A percentile compares a stretch with the other conserved stretches of the same genome.
These are phyloP conservation scores for Phalaenopsis aphrodite DNA, from an alignment of 106 monocot species.

Conservation along the genomic window DNA sequence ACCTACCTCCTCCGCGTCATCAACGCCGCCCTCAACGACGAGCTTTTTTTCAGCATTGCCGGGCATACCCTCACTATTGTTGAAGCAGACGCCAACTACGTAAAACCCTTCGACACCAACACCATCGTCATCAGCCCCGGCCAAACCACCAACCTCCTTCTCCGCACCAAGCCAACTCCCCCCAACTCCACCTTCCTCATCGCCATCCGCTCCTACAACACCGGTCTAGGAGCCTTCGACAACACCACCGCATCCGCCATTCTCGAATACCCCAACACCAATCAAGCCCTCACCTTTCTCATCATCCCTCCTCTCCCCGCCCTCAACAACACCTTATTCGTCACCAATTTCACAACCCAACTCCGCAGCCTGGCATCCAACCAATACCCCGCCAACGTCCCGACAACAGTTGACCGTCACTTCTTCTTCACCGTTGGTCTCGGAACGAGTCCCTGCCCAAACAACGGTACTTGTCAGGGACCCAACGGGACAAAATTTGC, in stretches of 20 bases:
- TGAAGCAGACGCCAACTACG: constrained; percentile 30
- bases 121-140: constrained; percentile 29
- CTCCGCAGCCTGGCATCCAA: constrained; percentile 23
- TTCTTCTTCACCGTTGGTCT: constrained; percentile 25
- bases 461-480: constrained; percentile 19
- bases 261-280: constrained; percentile 23
- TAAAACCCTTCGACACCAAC: constrained; percentile 22
- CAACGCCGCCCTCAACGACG: constrained; percentile 28
- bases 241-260: constrained; percentile 29
- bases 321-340: constrained; percentile 26
- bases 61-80: constrained; percentile 33
- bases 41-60: constrained; percentile 36
- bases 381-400: constrained; percentile 22
- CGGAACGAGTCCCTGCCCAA: constrained; percentile 14
- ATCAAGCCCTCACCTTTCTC: neutral
- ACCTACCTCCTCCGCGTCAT: constrained; percentile 30
- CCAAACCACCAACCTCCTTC: constrained; percentile 35
- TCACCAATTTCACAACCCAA: constrained; percentile 3
- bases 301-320: constrained; percentile 15
- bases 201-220: constrained; percentile 31
- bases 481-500: constrained; percentile 20
- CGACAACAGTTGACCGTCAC: constrained; percentile 25
- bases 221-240: constrained; percentile 21
- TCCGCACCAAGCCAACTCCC: constrained; percentile 17
- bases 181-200: constrained; percentile 20